Base-by-base conservation (phyloP, 2,329 filamentous ascomycete genomes). In the Geoglossum cookeanum region DNA sequence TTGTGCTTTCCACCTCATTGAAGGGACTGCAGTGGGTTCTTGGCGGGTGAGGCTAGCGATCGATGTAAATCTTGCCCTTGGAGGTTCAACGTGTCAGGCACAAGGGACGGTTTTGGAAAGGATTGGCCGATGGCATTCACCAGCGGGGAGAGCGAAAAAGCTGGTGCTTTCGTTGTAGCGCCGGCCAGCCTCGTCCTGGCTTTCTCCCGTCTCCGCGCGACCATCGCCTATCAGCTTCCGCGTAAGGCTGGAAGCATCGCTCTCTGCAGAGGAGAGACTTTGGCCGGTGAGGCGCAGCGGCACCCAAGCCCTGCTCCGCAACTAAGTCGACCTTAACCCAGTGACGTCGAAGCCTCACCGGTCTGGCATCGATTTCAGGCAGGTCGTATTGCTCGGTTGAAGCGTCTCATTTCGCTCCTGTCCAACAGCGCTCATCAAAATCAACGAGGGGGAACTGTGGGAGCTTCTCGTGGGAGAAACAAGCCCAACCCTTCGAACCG, bases 401-500 rank as follows among this genome's bases (percentile, higher is more conserved):
- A 90, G 58, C 73, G 68, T 59, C 72, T 73, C 65, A 83, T 80
- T 60, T 79, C 74, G 57, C 55, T 48, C 13, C 33, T 17, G 8
- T 48, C 39, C 42, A 30, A n/a, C 17, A 71, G 68, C 72, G 71
- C 51, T 70, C 70, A 55, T 70, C 69, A 8, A 68, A 67, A 33
- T 68, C 65, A 6, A 74, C 72, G 0, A 73, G 65, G 6, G 65
- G 68, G 61, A 77, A 79, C 0, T 75, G 72, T 75, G 72, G 3
- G 75, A 68, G 64, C 69, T 65, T 44, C 73, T 70, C 0, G 80
- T 79, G 65, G 86, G 86, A 57, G 71, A 75, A 22, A 94, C 68
- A 58, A 92, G 73, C 0, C 88, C 90, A 52, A 95, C 72, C 61
- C 82, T 83, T 59, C 94, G 88, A 17, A 88, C 90, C 0, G 89